Evolutionary conservation across 2,329 filamentous ascomycete species (phyloP), one percentile per base, ranked within the genome.

Genomic region (Colletotrichum truncatum): DNA sequence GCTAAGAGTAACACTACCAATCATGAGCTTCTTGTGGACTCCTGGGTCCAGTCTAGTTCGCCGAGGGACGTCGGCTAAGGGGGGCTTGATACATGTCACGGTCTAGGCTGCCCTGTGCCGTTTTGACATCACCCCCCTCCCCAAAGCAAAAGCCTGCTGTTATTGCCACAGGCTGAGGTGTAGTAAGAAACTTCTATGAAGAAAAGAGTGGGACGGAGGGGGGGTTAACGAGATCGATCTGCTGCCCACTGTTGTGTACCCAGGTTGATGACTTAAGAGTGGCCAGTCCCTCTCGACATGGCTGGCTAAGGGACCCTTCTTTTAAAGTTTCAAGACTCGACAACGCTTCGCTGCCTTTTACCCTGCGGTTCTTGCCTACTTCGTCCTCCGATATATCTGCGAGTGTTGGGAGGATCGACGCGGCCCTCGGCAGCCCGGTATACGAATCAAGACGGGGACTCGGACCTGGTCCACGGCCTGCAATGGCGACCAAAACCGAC

Each of bases 401-500:
- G 43, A 51, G 18, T 41, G 21, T 53, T 16, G 36, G 16, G 49
- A 55, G 48, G 57, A 45, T 26, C 12, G 43, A 34, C 32, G 30
- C 25, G 30, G 12, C 39, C 32, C 25, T 34, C 21, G 32, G 43
- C 21, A 12, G 7, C 14, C 23, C 51, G 26, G 34, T 10, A 54
- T 12, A 36, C 21, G 23, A 18, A 32, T 14, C 8, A 14, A n/a
- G 18, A 26, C 14, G n/a, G 30, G 9, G n/a, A 18, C 6, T 48
- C 28, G 21, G 18, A 23, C 51, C 41, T 12, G 4, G n/a, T 32
- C 18, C 18, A 4, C 23, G 12, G n/a, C 3, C 25, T 30, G 34
- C 25, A 25, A 59, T 70, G 68, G 67, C 70, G 10, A 67, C 71
- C 2, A 72, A 51, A 0, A 60, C 43, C 25, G 74, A 76, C 34